Base-by-base conservation (phyloP, 1,284 basidiomycete genomes). In the Dichomitus squalens region DNA sequence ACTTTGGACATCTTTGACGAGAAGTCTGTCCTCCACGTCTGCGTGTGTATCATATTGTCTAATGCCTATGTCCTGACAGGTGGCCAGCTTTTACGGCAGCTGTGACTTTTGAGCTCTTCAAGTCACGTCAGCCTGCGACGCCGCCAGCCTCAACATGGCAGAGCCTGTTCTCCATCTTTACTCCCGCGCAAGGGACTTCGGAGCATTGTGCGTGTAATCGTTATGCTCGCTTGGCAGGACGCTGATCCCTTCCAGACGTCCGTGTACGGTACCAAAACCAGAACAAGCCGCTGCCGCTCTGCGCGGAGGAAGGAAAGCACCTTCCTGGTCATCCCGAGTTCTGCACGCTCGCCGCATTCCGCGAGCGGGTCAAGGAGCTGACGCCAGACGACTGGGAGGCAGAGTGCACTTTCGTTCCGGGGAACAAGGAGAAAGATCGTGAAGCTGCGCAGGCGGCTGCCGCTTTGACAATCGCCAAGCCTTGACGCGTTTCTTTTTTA, bases 1-100 rank as follows among this genome's bases (percentile, higher is more conserved):
- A 88, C 90, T 2, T 75, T 94, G 2, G 91, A 92, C 61, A 86
- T 87, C 2, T 93, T 86, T 70, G 89, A 93, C 64, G 81, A 90
- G 4, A 82, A 81, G 84, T 91, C 36, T 1, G 51, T 18, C 1
- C 29, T 41, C n/a, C 3, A 29, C 23, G 36, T 7, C 57, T 49
- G 40, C 16, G 41, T 48, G 2, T 29, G 16, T 31, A 23, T 20
- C 29, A n/a, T 20, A 7, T 7, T 25, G 33, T 1, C 25, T 25
- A 11, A 44, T 27, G 12, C 20, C 38, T 14, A 18, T 9, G 16
- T 21, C 7, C 20, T 31, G 4, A n/a, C 55, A 90, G 86, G 64
- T 90, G 88, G 88, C 88, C 87, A 7, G 80, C 85, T 1, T 92
- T 92, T 69, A 87, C 89, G 0, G 82, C 87, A 0, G 82, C 85